Base-by-base conservation (phyloP, 2,329 filamentous ascomycete genomes). In the Nemania bipapillata region DNA sequence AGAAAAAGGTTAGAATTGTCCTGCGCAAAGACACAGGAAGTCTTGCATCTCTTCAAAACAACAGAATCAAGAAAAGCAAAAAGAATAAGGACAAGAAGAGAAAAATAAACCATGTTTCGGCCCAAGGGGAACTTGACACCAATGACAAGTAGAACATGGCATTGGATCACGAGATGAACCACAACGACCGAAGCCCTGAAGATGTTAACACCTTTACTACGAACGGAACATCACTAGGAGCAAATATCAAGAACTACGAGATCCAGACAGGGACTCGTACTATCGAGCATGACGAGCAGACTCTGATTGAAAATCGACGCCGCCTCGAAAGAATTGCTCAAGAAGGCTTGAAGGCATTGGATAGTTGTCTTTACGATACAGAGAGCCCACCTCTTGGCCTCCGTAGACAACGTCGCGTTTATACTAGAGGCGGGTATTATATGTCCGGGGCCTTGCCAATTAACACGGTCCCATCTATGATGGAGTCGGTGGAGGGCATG, bases 121-220 rank as follows among this genome's bases (percentile, higher is more conserved):
- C 15, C 55, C 47, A 53, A 32, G 52, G 56, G 52, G 20, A 56
- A 59, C 8, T 45, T 47, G 55, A 69, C 40, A 63, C 63, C 67
- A 66, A 67, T 68, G 68, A 30, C 70, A 72, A n/a, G 47, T 75
- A 74, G 74, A 57, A 72, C 22, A 58, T 72, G 72, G 3, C 72
- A 68, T 74, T 69, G 65, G 67, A 55, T 49, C 55, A 59, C 49
- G 62, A 57, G 9, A 49, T 40, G 30, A 47, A 32, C 11, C 22
- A n/a, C 11, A 24, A 60, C 49, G 37, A 37, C 37, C 24, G 11
- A 22, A 9, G 32, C 9, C 24, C 15, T 2, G 3, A 58, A 22
- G 22, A 42, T 24, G 15, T 17, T 17, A 28, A 24, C 17, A n/a
- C 11, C 35, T 22, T n/a, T 22, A 37, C 9, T 45, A 56, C 22